phyloP scores from a whole-genome alignment of 108 stramenopile genomes.

The Cafeteria roenbergensis region DNA sequence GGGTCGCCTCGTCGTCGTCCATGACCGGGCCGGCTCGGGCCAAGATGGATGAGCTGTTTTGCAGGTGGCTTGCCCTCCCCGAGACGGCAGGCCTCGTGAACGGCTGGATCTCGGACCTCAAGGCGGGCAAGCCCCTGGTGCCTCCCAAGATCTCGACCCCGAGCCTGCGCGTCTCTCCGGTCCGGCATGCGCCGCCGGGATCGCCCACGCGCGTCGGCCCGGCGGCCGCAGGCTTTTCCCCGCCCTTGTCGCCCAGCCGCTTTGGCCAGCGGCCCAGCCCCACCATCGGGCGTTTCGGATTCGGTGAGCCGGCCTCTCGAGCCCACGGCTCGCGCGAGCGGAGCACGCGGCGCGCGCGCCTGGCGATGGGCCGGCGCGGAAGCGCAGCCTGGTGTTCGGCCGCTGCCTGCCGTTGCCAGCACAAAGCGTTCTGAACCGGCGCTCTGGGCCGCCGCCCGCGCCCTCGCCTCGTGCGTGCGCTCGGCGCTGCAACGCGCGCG shows the following conservation, averaged over 20 bases:
- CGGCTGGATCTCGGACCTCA: conserved; percentile 27
- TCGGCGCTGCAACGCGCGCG: no score
- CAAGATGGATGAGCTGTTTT: conserved; percentile 42
- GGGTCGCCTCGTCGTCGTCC: no score
- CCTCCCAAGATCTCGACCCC: conserved; percentile 3
- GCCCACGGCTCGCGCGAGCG: conserved; percentile 12
- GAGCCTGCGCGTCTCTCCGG: conserved; percentile 3
- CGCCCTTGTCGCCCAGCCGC: no score
- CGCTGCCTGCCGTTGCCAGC: no score
- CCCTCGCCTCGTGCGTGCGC: no score
- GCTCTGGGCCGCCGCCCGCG: no score
- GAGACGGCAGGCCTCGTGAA: conserved; percentile 21
- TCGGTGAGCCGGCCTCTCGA: neutral
- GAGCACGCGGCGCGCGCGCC: conserved; percentile 14
- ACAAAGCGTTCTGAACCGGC: no score
- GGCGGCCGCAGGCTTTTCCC: no score
- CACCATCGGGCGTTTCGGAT: neutral
- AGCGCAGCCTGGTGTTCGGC: conserved; percentile 17
- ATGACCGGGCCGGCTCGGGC: conserved; percentile 16
- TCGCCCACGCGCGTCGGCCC: conserved; percentile 25
- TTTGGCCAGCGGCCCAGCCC: no score
- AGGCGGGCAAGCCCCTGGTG: conserved; percentile 27
- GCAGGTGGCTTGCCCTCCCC: conserved; percentile 29
- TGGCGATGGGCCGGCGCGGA: conserved; percentile 11
- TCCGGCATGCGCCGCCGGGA: neutral